Evolutionary conservation across 148 eudicot genomes (phyloP).

Genomic region (Heliosperma pusillum): DNA sequence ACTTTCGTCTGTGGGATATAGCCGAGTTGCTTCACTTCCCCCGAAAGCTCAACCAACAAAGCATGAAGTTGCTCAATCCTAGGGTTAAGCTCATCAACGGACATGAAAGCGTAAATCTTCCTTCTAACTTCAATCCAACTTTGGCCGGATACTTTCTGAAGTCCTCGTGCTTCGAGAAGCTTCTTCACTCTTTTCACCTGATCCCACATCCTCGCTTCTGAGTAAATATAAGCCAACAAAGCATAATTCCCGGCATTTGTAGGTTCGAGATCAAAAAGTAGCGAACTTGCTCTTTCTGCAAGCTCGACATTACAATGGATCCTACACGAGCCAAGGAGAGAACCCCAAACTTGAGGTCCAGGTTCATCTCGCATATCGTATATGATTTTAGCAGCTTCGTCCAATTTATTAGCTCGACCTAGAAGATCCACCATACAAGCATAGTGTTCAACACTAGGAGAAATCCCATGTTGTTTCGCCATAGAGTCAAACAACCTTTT

Average conservation of each 20-base stretch:
- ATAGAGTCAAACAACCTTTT: slow-evolving; percentile 61
- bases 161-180: slow-evolving; percentile 55
- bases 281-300: slow-evolving; percentile 74
- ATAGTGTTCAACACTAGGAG: slow-evolving; percentile 75
- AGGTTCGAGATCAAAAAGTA: slow-evolving; percentile 81
- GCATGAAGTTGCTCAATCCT: slow-evolving; percentile 73
- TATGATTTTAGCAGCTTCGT: slow-evolving; percentile 69
- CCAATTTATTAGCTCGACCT: slow-evolving; percentile 85
- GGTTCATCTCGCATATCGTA: slow-evolving; percentile 71
- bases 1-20: slow-evolving; percentile 60
- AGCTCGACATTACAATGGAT: slow-evolving; percentile 83
- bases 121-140: slow-evolving; percentile 80
- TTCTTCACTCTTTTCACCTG: slow-evolving; percentile 67
- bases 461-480: slow-evolving; percentile 52
- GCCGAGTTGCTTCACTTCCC: slow-evolving; percentile 82
- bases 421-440: slow-evolving; percentile 91
- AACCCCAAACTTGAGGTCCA: slow-evolving; percentile 81
- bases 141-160: slow-evolving; percentile 69
- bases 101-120: slow-evolving; percentile 60
- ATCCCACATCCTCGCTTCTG: slow-evolving; percentile 76
- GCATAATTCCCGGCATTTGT: slow-evolving; percentile 90
- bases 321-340: slow-evolving; percentile 90
- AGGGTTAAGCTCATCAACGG: slow-evolving; percentile 80
- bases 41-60: slow-evolving; percentile 51
- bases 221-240: slow-evolving; percentile 75